Base-by-base conservation (phyloP, 2,329 filamentous ascomycete species). In the Ceratocystis eucalypticola region DNA sequence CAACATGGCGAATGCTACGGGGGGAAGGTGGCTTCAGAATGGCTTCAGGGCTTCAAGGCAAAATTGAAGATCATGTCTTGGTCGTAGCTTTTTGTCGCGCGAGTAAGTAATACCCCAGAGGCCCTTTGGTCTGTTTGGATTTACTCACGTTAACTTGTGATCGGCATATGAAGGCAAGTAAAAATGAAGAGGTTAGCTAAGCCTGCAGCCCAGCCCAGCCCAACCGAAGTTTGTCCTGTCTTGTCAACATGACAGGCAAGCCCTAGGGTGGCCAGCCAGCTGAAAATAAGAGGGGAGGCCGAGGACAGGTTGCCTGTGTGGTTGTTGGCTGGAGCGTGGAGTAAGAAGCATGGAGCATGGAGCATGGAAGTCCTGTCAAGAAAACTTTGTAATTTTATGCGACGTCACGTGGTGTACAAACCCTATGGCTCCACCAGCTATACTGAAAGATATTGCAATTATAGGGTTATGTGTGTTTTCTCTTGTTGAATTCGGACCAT, bases 221-320 rank as follows among this genome's bases (percentile, higher is more conserved):
- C 55, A 59, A 5, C 55, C 15, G 2, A 37, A 53, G 55, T 37
- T 33, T 37, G 55, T 59, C 55, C 33, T 59, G 55, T 59, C 55
- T 33, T n/a, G 55, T 59, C 33, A 30, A 59, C 55, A 37, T 59
- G 37, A 15, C 37, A 41, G 37, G 4, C 37, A 41, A 41, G 37
- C 37, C n/a, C 55, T 59, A 8, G 55, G 55, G 55, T 33, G 55
- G 55, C 55, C 37, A 59, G 55, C 33, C 28, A 59, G 55, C 55
- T 59, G 55, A 59, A 59, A 59, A 59, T 15, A n/a, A 59, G 30
- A n/a, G 55, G 30, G 33, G 53, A 53, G 48, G 37, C 48, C n/a
- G 8, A 59, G 53, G 53, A n/a, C 7, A 28, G 15, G 22, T 25
- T 5, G 20, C 25, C 8, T 30, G 30, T 17, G 55, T 15, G 28